These are phyloP conservation scores for Pythium phragmiticola DNA, from an alignment of 352 stramenopile species.

Conservation along the genomic window DNA sequence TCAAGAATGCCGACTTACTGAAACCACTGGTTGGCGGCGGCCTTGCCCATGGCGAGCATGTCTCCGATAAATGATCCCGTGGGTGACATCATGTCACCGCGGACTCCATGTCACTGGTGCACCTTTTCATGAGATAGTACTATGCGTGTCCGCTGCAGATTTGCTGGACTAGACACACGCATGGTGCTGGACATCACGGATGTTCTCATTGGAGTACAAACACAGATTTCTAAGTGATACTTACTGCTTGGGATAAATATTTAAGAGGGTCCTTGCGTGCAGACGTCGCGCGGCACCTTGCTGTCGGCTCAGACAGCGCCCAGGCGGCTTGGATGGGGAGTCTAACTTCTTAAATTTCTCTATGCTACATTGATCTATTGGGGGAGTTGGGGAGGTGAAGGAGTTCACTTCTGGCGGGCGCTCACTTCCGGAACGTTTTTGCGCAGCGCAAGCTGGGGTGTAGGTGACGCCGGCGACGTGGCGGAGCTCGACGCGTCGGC, in stretches of 20 bases:
- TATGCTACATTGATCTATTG: conserved; percentile 27
- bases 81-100: no score
- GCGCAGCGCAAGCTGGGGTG: conserved; percentile 35
- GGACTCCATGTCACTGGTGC: no score
- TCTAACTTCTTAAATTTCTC: conserved; percentile 12
- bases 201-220: no score
- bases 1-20: no score
- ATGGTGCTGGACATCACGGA: no score
- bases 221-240: conserved; percentile 8
- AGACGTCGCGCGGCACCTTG: neutral
- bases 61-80: no score
- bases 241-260: conserved; percentile 10
- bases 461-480: conserved; percentile 43
- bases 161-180: no score
- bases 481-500: neutral
- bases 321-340: neutral
- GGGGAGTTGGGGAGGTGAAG: conserved; percentile 1
- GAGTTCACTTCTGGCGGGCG: conserved; percentile 34
- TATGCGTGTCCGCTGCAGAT: no score
- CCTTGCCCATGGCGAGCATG: no score
- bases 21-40: no score
- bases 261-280: neutral
- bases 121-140: no score
- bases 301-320: neutral
- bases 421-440: conserved; percentile 39